Evolutionary conservation across 306 rosid genomes (phyloP).

Genomic region (Fragaria ananassa): DNA sequence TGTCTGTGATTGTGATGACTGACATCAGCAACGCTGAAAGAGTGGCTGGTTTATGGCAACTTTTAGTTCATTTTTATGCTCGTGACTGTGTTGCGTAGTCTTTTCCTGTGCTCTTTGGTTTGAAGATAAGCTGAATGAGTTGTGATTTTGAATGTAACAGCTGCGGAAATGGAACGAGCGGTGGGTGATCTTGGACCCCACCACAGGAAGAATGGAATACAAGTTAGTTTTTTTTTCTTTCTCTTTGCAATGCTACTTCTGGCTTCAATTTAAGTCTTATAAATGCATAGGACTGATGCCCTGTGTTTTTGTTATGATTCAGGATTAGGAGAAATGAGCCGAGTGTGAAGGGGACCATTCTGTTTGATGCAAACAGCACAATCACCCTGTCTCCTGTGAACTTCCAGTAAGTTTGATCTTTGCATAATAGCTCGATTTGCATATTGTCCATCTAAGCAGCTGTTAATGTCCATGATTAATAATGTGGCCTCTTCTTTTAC

Average conservation of each 20-base stretch:
- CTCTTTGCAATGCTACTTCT: slow-evolving; percentile 5
- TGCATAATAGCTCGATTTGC: slow-evolving; percentile 16
- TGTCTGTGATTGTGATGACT: neutral
- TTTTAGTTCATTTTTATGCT: neutral
- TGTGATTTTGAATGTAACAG: slow-evolving; percentile 33
- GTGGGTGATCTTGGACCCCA: slow-evolving; percentile 88
- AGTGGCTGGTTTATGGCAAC: neutral
- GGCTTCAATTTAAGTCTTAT: slow-evolving; percentile 16
- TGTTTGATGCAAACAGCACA: slow-evolving; percentile 89
- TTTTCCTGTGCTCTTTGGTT: neutral
- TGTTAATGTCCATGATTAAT: slow-evolving; percentile 19
- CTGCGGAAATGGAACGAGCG: slow-evolving; percentile 96
- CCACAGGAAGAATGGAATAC: slow-evolving; percentile 97
- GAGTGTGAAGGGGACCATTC: slow-evolving; percentile 69
- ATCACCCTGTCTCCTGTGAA: slow-evolving; percentile 90
- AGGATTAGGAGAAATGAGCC: slow-evolving; percentile 93
- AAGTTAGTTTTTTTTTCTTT: slow-evolving; percentile 55
- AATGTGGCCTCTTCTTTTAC: slow-evolving; percentile 18
- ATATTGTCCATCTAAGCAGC: neutral
- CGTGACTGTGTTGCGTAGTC: neutral
- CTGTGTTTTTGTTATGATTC: slow-evolving; percentile 24
- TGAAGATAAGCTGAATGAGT: neutral
- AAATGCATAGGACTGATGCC: neutral
- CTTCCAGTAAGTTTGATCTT: slow-evolving; percentile 67
- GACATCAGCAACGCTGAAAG: neutral